These are phyloP conservation scores for Fusarium torreyae DNA, from an alignment of 2,329 filamentous ascomycete species.

Conservation along the genomic window DNA sequence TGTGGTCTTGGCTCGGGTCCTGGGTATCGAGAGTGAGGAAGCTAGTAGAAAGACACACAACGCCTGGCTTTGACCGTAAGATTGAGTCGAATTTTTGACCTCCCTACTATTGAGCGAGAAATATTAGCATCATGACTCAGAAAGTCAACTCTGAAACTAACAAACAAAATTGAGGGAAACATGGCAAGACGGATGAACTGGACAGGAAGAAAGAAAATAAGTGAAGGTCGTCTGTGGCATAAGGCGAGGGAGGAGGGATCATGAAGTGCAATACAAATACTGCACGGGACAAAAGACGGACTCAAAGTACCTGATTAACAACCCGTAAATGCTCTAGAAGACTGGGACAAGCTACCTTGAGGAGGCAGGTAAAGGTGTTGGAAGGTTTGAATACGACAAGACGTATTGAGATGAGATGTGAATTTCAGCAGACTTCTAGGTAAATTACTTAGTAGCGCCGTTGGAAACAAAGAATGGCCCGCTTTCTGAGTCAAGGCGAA, in stretches of 20 bases:
- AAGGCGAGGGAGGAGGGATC: constrained; percentile 18
- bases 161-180: neutral
- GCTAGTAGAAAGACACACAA: neutral
- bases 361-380: constrained; percentile 3
- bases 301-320: constrained; percentile 19
- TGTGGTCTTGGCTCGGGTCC: constrained; percentile 6
- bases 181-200: neutral
- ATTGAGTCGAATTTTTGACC: neutral
- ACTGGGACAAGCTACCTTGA: neutral
- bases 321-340: neutral
- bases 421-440: constrained; percentile 15
- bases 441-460: constrained; percentile 17
- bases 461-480: constrained; percentile 16
- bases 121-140: neutral
- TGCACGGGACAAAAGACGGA: constrained; percentile 11
- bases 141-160: too few relatives aligned
- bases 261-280: constrained; percentile 18
- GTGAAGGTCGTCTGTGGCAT: constrained; percentile 1
- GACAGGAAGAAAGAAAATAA: constrained; percentile 4
- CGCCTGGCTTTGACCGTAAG: constrained; percentile 3
- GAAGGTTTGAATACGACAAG: neutral
- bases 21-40: constrained; percentile 7
- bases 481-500: constrained; percentile 32
- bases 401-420: constrained; percentile 6
- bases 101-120: constrained; percentile 4